Base-by-base conservation (phyloP, 2,329 filamentous ascomycete genomes). In the Fusarium acutatum region DNA sequence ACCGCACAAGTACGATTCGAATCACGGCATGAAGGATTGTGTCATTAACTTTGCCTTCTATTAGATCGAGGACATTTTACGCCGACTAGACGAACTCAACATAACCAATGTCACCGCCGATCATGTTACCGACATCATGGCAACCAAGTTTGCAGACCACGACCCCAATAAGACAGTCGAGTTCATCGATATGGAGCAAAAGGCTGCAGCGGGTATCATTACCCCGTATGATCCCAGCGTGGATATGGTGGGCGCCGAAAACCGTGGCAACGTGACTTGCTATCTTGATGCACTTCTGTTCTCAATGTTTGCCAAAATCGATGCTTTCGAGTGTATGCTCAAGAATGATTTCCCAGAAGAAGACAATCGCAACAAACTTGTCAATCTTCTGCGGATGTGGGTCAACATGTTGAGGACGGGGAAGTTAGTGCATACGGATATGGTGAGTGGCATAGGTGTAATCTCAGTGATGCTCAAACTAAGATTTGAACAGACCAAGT, bases 271-370 rank as follows among this genome's bases (percentile, higher is more conserved):
- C 53, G 94, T 97, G 40, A 98, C 96, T n/a, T 99, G 96, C 84
- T 98, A 97, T 80, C 86, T 98, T 22, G 96, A 98, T 81, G 89
- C 96, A 1, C 84, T 98, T 28, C 88, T 99, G 4, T 98, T 98
- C 80, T 93, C 96, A 81, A 98, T 99, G 94, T 98, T 98, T 80
- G 93, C 94, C 24, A 92, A 94, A 68, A 87, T 98, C 41, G 92
- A 94, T 74, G 95, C 93, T 72, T 99, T 97, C 80, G 96, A 98
- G 81, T 94, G 93, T 54, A 97, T 98, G 87, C 86, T 98, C 38
- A 95, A 94, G 80, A 92, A 92, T 64, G 90, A 92, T 13, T 94
- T 94, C 70, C 88, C 91, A 32, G 57, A 76, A 22, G 93, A 96
- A 69, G 90, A 94, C 71, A 82, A 85, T 17, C 89, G 92, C 71